Percentiles rank a stretch among this genome's conserved stretches.
phyloP scores from a whole-genome alignment of 345 rosid species.

The Microthlaspi erraticum region DNA sequence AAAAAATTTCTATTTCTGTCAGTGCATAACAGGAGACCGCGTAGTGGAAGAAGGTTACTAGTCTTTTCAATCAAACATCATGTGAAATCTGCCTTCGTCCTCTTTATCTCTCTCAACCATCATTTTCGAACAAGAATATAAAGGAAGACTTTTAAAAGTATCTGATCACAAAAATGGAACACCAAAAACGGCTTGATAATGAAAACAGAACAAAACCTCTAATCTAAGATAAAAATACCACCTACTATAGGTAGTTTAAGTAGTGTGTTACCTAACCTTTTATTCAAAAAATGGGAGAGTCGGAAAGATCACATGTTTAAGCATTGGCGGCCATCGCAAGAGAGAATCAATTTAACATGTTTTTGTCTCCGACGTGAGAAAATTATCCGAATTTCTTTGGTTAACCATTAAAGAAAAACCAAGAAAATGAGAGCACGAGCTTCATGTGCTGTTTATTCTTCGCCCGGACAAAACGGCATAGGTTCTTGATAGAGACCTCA shows the following conservation, averaged over 20 bases:
- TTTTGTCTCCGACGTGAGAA: too few species aligned
- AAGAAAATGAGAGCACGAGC: constrained; percentile 9
- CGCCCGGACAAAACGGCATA: constrained; percentile 15
- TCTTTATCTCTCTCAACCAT: constrained; percentile 16
- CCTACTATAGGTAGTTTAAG: too few species aligned
- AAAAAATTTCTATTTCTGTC: constrained; percentile 10
- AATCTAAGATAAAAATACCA: too few species aligned
- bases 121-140: constrained; percentile 34
- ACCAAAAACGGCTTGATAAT: constrained; percentile 9
- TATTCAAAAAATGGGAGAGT: too few species aligned
- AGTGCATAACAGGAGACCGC: constrained; percentile 5
- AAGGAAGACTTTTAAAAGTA: background rate
- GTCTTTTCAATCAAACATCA: constrained; percentile 29
- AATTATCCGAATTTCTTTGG: too few species aligned
- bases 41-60: constrained; percentile 30
- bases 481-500: constrained; percentile 40
- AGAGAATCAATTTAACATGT: too few species aligned
- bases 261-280: too few species aligned
- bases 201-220: too few species aligned
- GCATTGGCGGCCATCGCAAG: too few species aligned
- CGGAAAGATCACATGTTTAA: too few species aligned
- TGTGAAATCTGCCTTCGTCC: background rate
- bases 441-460: constrained; percentile 30
- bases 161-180: background rate
- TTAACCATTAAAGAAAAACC: background rate